Evolutionary conservation across 345 rosid species (phyloP).

Genomic region (Trapa bicornis): DNA sequence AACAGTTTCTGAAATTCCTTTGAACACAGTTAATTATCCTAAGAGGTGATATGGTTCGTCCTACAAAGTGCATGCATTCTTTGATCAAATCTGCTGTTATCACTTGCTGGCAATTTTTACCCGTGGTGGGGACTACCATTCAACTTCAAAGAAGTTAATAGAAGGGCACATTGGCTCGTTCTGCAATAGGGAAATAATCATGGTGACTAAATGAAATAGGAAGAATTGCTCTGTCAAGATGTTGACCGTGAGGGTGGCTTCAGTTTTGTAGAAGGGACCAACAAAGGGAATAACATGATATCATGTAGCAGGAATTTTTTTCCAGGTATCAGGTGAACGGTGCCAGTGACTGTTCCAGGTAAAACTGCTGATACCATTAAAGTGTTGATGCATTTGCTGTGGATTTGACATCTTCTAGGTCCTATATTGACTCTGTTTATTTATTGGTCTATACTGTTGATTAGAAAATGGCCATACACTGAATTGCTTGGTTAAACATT

Average conservation of each 20-base stretch:
- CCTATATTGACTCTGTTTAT: not conserved
- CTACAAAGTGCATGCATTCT: not conserved
- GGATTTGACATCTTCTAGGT: not conserved
- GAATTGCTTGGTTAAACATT: not conserved
- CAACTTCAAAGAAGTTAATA: not conserved
- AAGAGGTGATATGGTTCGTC: conserved; percentile 22
- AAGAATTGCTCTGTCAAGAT: not conserved
- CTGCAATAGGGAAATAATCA: not conserved
- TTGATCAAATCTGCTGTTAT: not conserved
- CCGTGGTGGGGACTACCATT: not conserved
- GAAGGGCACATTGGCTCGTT: not conserved
- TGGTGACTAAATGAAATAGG: not conserved
- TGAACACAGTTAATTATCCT: conserved; percentile 22
- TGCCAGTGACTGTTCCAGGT: not conserved
- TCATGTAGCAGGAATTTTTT: not conserved
- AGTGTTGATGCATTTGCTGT: not conserved
- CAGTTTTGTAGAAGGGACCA: not conserved
- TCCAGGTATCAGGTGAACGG: not conserved
- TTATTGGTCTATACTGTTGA: not conserved
- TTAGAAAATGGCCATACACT: not conserved
- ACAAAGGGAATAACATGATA: not conserved
- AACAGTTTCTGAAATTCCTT: conserved; percentile 22
- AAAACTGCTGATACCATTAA: not conserved
- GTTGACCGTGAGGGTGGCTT: not conserved
- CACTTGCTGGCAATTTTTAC: not conserved